phyloP scores from a whole-genome alignment of 441 rosid genomes.

The Syzygium syzygioides region DNA sequence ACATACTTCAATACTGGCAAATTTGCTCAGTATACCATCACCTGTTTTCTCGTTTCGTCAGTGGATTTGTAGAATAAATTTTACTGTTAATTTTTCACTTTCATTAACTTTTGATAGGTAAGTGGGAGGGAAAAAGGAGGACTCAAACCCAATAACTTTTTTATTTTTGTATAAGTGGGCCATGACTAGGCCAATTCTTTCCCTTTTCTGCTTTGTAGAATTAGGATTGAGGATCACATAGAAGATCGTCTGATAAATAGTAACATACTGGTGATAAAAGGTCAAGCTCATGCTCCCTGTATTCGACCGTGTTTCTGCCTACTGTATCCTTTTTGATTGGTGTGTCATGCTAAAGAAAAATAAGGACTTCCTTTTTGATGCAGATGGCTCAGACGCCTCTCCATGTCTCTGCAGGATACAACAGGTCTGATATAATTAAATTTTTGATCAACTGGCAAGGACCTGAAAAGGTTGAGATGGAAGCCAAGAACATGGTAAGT shows the following conservation, averaged over 20 bases:
- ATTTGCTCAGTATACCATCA: background rate
- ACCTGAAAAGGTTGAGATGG: slow-evolving; percentile 65
- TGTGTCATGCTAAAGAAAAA: background rate
- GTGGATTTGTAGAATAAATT: background rate
- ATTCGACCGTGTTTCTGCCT: background rate
- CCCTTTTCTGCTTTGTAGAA: background rate
- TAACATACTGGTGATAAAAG: background rate
- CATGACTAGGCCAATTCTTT: background rate
- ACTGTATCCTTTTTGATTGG: background rate
- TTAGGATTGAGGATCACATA: background rate
- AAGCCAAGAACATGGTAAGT: slow-evolving; percentile 76
- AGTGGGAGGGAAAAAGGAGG: background rate
- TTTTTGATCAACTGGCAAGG: slow-evolving; percentile 67
- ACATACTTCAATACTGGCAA: background rate
- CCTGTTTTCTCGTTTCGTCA: background rate
- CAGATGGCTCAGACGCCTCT: slow-evolving; percentile 96
- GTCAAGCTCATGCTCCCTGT: background rate
- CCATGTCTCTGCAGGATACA: slow-evolving; percentile 77
- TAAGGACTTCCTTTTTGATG: slow-evolving; percentile 12
- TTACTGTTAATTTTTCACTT: background rate
- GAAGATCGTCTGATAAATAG: background rate
- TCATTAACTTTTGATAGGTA: background rate
- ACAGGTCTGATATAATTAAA: slow-evolving; percentile 63
- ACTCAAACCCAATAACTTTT: background rate
- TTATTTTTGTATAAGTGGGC: background rate